phyloP scores from a whole-genome alignment of 371 early-diverging fungal species.

The Catenaria anguillulae region DNA sequence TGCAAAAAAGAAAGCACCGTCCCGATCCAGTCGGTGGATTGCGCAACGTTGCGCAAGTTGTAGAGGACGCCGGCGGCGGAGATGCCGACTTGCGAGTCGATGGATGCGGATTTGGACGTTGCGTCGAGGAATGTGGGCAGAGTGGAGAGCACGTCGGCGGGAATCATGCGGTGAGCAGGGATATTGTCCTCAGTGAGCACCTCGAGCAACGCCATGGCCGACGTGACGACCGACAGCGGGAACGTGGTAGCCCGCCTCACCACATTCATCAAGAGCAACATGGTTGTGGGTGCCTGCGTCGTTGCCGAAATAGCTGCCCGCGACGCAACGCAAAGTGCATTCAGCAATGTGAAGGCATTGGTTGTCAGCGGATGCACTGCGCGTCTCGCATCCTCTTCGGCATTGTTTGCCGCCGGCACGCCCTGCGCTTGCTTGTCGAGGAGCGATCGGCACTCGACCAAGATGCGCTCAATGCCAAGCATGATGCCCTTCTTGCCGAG shows the following conservation, averaged over 20 bases:
- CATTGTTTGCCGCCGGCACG: neutral
- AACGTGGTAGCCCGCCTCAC: neutral
- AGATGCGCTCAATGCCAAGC: neutral
- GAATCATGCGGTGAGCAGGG: neutral
- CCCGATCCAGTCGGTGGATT: neutral
- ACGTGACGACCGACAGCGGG: neutral
- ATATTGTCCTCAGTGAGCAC: neutral
- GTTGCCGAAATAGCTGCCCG: neutral
- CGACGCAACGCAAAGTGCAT: neutral
- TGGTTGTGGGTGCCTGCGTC: neutral
- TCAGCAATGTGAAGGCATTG: neutral
- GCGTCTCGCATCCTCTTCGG: neutral
- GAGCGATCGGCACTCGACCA: slow-evolving; percentile 4
- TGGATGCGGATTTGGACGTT: too few species aligned
- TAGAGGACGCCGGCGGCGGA: neutral
- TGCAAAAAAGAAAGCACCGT: neutral
- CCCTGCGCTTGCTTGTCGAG: neutral
- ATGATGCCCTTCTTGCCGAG: neutral
- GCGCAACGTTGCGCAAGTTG: neutral
- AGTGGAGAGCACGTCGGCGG: neutral
- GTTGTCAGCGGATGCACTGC: neutral
- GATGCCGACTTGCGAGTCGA: neutral
- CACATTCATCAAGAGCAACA: neutral
- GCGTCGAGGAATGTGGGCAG: neutral
- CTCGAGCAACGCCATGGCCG: neutral